phyloP scores from a whole-genome alignment of 2,329 filamentous ascomycete genomes.

The Scolecobasidium constrictum region DNA sequence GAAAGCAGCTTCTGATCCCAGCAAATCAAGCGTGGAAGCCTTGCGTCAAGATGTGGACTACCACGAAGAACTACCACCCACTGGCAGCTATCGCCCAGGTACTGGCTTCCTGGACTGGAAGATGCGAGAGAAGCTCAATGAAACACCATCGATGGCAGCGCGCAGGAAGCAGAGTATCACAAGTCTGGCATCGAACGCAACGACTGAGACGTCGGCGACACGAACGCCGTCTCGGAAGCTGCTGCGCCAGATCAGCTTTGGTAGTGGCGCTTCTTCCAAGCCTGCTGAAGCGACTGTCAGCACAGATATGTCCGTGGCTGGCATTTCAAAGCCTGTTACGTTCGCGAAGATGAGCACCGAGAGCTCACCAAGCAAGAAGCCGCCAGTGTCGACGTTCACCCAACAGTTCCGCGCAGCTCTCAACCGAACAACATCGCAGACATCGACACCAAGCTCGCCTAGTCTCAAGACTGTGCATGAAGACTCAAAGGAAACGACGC shows the following conservation, averaged over 20 bases:
- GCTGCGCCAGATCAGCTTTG: conserved; percentile 28
- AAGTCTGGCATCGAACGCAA: conserved; percentile 8
- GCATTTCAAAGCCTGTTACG: conserved; percentile 13
- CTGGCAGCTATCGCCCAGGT: conserved; percentile 6
- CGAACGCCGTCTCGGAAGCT: conserved; percentile 8
- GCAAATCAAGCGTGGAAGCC: not conserved
- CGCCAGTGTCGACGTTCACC: conserved; percentile 1
- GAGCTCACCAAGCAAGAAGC: not conserved
- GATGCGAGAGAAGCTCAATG: conserved; percentile 4
- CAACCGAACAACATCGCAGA: conserved; percentile 1
- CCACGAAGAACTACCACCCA: not conserved
- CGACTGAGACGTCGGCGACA: conserved; percentile 1
- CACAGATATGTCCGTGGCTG: conserved; percentile 22
- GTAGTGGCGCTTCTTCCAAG: conserved; percentile 17
- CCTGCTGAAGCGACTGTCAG: conserved; percentile 20
- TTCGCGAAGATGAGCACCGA: conserved; percentile 1
- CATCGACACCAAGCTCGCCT: conserved; percentile 7
- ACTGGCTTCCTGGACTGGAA: conserved; percentile 11
- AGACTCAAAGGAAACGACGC: conserved; percentile 21
- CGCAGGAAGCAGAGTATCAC: conserved; percentile 2
- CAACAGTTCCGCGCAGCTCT: conserved; percentile 9
- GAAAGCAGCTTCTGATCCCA: conserved; percentile 1
- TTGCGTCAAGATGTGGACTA: not conserved
- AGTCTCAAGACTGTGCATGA: conserved; percentile 9
- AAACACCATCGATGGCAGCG: not conserved